Conservation (phyloP, 768 basidiomycete species). For the Russula lepida region DNA sequence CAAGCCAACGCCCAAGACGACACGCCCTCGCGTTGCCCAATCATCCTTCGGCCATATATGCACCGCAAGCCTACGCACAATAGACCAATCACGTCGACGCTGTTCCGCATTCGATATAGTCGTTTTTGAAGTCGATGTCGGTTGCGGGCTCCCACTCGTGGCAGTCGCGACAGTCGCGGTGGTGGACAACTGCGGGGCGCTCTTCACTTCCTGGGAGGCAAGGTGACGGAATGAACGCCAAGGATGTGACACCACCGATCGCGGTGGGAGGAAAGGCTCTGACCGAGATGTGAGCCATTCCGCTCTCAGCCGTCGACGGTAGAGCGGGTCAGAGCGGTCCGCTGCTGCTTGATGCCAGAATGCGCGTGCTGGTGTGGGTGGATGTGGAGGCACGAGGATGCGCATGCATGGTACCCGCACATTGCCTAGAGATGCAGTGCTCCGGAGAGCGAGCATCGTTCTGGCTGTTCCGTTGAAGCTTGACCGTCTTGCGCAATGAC, state of each 20-base stretch:
- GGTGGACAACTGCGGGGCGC: neutral
- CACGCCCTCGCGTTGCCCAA: slow-evolving; percentile 72
- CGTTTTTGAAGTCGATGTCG: neutral
- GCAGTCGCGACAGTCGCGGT: neutral
- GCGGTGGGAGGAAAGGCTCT: too few relatives aligned
- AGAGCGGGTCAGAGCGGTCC: slow-evolving; percentile 2
- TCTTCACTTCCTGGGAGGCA: slow-evolving; percentile 1
- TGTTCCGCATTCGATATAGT: slow-evolving; percentile 34
- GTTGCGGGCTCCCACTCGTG: neutral
- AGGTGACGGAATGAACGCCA: slow-evolving; percentile 1
- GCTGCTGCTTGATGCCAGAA: neutral
- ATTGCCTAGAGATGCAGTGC: neutral
- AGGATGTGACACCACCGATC: neutral
- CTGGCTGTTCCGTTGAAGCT: neutral
- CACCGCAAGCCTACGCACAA: slow-evolving; percentile 69
- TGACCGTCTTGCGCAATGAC: neutral
- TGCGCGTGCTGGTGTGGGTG: neutral
- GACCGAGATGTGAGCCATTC: neutral
- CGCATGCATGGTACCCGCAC: neutral
- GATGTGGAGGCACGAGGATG: neutral
- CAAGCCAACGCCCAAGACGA: slow-evolving; percentile 72
- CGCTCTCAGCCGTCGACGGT: neutral
- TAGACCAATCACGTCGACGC: slow-evolving; percentile 75
- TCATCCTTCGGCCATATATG: slow-evolving; percentile 92
- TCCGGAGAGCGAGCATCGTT: slow-evolving; percentile 6